Evolutionary conservation across 1,139 yeast genomes (phyloP).

Genomic region (Geotrichum aggregatum): DNA sequence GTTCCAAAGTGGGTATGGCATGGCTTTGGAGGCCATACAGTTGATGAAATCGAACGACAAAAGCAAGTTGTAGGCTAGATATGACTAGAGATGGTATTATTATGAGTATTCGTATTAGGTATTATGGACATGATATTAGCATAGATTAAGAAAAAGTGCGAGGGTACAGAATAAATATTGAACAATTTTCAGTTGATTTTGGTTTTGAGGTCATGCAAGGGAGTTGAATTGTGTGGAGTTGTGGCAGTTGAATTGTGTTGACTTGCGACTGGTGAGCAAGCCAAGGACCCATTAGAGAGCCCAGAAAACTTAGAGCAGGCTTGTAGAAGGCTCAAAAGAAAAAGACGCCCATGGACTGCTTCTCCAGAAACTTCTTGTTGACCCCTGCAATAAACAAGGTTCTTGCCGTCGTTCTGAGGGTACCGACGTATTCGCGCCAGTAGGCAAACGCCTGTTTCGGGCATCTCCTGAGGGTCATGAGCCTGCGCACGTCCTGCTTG

Average conservation of each 20-base stretch:
- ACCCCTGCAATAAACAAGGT: slow-evolving; percentile 20
- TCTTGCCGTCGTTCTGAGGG: slow-evolving; percentile 12
- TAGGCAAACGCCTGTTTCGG: slow-evolving; percentile 18
- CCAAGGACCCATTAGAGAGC: too few species aligned
- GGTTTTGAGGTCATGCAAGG: too few species aligned
- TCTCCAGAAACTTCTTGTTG: slow-evolving; percentile 16
- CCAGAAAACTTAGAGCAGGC: too few species aligned
- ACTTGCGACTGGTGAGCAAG: too few species aligned
- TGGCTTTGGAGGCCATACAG: slow-evolving; percentile 17
- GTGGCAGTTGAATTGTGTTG: too few species aligned
- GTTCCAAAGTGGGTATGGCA: slow-evolving; percentile 40
- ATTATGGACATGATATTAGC: too few species aligned
- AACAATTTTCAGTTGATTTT: too few species aligned
- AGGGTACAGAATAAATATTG: too few species aligned
- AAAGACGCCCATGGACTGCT: slow-evolving; percentile 15
- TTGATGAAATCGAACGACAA: slow-evolving; percentile 5
- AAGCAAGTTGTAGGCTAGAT: not conserved
- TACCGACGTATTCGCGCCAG: slow-evolving; percentile 21
- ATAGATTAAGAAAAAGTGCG: too few species aligned
- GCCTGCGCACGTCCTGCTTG: slow-evolving; percentile 3
- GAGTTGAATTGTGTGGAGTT: too few species aligned
- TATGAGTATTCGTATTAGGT: too few species aligned
- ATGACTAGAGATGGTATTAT: too few species aligned
- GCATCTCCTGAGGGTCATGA: slow-evolving; percentile 2
- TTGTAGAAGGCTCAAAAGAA: slow-evolving; percentile 6